A percentile compares a stretch with the other conserved stretches of the same genome.
Evolutionary conservation across 2,329 filamentous ascomycete species (phyloP).

Genomic region (Xenosphaeropsis pyriputrescens): DNA sequence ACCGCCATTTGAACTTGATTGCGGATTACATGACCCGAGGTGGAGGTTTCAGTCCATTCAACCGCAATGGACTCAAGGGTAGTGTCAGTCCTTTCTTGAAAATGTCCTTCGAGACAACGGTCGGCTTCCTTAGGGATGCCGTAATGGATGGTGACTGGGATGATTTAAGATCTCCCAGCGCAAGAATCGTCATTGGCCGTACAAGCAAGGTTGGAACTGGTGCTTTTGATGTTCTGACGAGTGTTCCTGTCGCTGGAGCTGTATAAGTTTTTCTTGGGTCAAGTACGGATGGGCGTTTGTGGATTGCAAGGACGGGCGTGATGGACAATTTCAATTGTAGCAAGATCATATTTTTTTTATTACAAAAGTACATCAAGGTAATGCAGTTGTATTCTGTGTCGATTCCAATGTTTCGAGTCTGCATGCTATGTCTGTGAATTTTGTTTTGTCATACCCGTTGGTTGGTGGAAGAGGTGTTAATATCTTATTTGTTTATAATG

Average conservation of each 20-base stretch:
- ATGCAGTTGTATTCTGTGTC: too few relatives aligned
- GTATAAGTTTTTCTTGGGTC: too few relatives aligned
- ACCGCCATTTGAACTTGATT: conserved; percentile 86
- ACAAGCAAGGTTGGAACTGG: conserved; percentile 79
- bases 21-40: conserved; percentile 96
- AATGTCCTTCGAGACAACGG: conserved; percentile 98
- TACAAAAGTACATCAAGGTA: too few relatives aligned
- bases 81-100: conserved; percentile 90
- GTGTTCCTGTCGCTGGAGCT: conserved; percentile 20
- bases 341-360: too few relatives aligned
- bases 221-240: conserved; percentile 72
- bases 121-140: conserved; percentile 85
- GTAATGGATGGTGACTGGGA: conserved; percentile 85
- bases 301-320: too few relatives aligned
- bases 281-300: too few relatives aligned
- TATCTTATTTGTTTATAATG: too few relatives aligned
- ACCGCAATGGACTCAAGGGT: conserved; percentile 72
- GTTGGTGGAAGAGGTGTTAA: too few relatives aligned
- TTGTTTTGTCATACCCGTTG: too few relatives aligned
- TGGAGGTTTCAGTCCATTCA: conserved; percentile 83
- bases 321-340: too few relatives aligned
- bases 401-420: too few relatives aligned
- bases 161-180: conserved; percentile 71
- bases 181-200: conserved; percentile 75
- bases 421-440: too few relatives aligned